These are phyloP conservation scores for Ehretia macrophylla DNA, from an alignment of 257 asterid genomes.

Conservation along the genomic window DNA sequence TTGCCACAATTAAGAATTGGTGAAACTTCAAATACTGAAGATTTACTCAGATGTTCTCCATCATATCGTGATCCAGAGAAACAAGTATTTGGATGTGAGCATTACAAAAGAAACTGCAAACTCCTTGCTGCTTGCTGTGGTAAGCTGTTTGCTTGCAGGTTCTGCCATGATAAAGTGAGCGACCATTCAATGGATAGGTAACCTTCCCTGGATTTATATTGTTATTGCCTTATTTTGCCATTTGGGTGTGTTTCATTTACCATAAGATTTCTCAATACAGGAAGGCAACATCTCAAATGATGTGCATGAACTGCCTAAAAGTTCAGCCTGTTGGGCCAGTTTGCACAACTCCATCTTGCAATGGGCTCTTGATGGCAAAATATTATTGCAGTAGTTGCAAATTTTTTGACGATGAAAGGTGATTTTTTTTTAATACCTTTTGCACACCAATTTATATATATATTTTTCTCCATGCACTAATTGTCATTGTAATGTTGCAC, in stretches of 20 bases:
- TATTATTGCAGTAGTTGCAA: slow-evolving; percentile 94
- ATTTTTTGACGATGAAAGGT: slow-evolving; percentile 95
- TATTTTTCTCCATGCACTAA: too few relatives aligned
- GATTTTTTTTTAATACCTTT: slow-evolving; percentile 14
- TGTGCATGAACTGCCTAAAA: slow-evolving; percentile 92
- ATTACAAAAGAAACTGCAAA: slow-evolving; percentile 95
- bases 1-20: slow-evolving; percentile 49
- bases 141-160: slow-evolving; percentile 79
- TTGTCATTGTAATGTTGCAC: too few relatives aligned
- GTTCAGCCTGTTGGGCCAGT: slow-evolving; percentile 76
- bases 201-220: slow-evolving; percentile 3
- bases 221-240: not conserved
- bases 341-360: slow-evolving; percentile 75
- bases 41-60: slow-evolving; percentile 62
- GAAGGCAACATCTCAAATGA: slow-evolving; percentile 94
- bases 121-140: slow-evolving; percentile 97
- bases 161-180: slow-evolving; percentile 95
- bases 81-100: slow-evolving; percentile 79
- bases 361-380: slow-evolving; percentile 76
- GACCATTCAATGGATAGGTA: slow-evolving; percentile 99
- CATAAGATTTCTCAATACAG: slow-evolving; percentile 35
- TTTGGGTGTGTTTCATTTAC: slow-evolving; percentile 4
- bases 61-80: slow-evolving; percentile 80
- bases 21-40: slow-evolving; percentile 46
- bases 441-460: too few relatives aligned